These are phyloP conservation scores for Haplographium delicatum DNA, from an alignment of 495 filamentous ascomycete species.

Conservation along the genomic window DNA sequence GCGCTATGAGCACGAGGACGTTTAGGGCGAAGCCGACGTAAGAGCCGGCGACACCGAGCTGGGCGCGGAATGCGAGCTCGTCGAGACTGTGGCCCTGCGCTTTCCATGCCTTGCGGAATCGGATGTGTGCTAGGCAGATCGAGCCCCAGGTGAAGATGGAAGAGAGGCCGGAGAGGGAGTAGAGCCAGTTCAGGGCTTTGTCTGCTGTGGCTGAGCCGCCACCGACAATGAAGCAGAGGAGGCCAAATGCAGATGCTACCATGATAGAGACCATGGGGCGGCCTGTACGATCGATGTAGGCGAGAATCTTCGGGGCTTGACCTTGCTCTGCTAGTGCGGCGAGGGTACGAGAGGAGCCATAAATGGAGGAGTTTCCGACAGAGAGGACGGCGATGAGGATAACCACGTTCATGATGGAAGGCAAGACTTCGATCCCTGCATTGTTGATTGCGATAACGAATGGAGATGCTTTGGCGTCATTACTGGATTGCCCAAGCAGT, in stretches of 20 bases:
- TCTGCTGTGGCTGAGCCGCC: constrained; percentile 48
- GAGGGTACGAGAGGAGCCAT: constrained; percentile 81
- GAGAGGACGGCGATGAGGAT: constrained; percentile 84
- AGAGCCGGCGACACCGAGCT: constrained; percentile 75
- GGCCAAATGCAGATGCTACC: constrained; percentile 61
- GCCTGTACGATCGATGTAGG: constrained; percentile 79
- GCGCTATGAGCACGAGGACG: constrained; percentile 72
- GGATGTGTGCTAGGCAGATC: constrained; percentile 85
- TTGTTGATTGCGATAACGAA: constrained; percentile 87
- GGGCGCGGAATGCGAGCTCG: constrained; percentile 76
- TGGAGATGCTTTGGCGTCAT: constrained; percentile 72
- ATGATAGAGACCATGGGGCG: constrained; percentile 72
- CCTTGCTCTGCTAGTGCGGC: constrained; percentile 80
- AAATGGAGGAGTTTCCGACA: constrained; percentile 83
- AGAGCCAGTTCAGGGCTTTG: constrained; percentile 78
- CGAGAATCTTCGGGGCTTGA: constrained; percentile 70
- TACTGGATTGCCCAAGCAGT: constrained; percentile 45
- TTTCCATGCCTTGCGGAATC: constrained; percentile 81
- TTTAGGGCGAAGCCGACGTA: constrained; percentile 82
- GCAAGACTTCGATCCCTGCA: constrained; percentile 68
- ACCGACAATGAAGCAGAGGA: constrained; percentile 76
- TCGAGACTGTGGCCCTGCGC: constrained; percentile 63
- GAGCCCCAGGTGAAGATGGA: constrained; percentile 93
- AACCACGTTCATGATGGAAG: constrained; percentile 84
- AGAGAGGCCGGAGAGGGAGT: constrained; percentile 83